Conservation (phyloP, 2,329 filamentous ascomycete genomes). For the Colletotrichum sp. region DNA sequence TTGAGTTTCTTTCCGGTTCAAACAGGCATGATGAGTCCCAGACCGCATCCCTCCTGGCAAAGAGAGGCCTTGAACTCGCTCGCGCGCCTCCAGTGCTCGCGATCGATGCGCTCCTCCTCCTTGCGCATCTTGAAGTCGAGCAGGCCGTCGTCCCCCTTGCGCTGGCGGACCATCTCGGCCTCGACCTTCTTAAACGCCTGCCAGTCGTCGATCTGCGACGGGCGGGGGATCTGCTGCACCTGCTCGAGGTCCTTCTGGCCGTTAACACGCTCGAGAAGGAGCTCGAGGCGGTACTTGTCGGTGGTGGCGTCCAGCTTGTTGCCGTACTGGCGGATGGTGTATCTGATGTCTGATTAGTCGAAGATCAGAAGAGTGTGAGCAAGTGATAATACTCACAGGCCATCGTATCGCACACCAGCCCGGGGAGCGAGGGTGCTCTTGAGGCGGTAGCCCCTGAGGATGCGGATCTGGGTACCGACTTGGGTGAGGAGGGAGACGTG, state of each 20-base stretch:
- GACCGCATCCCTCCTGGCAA: not conserved
- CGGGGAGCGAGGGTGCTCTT: slow-evolving; percentile 56
- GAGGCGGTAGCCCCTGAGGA: slow-evolving; percentile 57
- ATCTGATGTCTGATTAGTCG: slow-evolving; percentile 38
- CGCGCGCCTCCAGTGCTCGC: slow-evolving; percentile 21
- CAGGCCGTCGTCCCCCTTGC: slow-evolving; percentile 17
- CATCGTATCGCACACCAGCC: slow-evolving; percentile 62
- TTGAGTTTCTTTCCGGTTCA: not conserved
- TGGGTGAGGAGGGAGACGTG: slow-evolving; percentile 52
- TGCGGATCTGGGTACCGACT: slow-evolving; percentile 53
- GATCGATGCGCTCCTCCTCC: slow-evolving; percentile 21
- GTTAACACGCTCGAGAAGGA: slow-evolving; percentile 50
- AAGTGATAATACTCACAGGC: slow-evolving; percentile 48
- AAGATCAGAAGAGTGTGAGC: not conserved
- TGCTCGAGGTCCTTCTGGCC: slow-evolving; percentile 48
- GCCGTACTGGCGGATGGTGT: slow-evolving; percentile 53
- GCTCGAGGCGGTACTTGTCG: slow-evolving; percentile 46
- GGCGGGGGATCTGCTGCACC: slow-evolving; percentile 50
- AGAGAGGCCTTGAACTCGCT: slow-evolving; percentile 19
- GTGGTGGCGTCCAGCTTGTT: slow-evolving; percentile 43
- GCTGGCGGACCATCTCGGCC: slow-evolving; percentile 17
- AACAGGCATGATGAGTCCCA: slow-evolving; percentile 1
- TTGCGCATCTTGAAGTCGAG: slow-evolving; percentile 21
- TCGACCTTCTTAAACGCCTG: slow-evolving; percentile 47
- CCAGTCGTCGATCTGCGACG: slow-evolving; percentile 64